These are phyloP conservation scores for Solanum chmielewskii DNA, from an alignment of 257 asterid species.

Conservation along the genomic window DNA sequence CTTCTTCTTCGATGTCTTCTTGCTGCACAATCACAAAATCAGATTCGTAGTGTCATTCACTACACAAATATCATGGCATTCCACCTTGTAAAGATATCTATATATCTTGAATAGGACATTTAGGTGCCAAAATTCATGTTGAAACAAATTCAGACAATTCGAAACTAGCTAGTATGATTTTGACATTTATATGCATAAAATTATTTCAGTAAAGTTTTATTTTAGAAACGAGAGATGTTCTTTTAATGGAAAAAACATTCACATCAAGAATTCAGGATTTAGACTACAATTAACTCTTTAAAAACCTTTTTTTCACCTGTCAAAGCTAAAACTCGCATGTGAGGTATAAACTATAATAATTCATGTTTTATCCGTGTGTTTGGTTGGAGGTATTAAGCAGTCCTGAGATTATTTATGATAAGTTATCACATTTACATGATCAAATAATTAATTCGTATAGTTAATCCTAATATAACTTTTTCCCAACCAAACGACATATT, in stretches of 20 bases:
- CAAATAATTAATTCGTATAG: too few species aligned
- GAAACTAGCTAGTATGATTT: not conserved
- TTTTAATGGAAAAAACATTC: not conserved
- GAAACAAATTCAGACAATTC: not conserved
- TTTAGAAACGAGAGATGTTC: not conserved
- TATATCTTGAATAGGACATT: not conserved
- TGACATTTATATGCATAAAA: not conserved
- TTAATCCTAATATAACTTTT: too few species aligned
- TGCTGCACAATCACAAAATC: slow-evolving; percentile 34
- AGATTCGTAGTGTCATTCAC: not conserved
- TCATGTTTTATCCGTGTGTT: too few species aligned
- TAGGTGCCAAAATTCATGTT: not conserved
- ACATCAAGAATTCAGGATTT: not conserved
- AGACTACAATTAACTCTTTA: not conserved
- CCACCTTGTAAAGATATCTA: not conserved
- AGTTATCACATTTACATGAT: not conserved
- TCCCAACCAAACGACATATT: not conserved
- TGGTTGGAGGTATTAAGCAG: not conserved
- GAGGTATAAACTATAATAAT: not conserved
- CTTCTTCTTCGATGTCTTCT: slow-evolving; percentile 65
- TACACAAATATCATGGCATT: not conserved
- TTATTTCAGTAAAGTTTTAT: not conserved
- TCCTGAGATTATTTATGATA: not conserved
- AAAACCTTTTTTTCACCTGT: not conserved
- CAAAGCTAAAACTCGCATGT: not conserved